Evolutionary conservation across 768 basidiomycete genomes (phyloP).

Genomic region (Calvatia gigantea): DNA sequence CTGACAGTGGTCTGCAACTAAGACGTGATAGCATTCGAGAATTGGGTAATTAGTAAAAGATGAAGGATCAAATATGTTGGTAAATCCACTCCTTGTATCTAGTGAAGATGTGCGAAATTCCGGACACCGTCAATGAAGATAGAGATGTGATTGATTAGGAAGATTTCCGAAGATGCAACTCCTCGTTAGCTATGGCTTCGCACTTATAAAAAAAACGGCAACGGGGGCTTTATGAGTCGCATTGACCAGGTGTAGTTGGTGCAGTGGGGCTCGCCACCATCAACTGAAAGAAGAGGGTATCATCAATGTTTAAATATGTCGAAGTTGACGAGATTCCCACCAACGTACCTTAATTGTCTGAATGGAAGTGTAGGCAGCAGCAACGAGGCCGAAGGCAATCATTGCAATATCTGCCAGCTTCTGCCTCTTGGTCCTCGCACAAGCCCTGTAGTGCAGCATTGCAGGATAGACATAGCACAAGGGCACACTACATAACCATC

Average conservation of each 20-base stretch:
- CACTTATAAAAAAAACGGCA: no score
- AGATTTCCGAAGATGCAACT: no score
- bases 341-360: slow-evolving; percentile 69
- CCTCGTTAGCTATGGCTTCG: no score
- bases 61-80: no score
- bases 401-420: slow-evolving; percentile 69
- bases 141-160: no score
- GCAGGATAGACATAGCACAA: slow-evolving; percentile 93
- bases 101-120: no score
- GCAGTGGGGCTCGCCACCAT: slow-evolving; percentile 55
- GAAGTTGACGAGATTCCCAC: background rate
- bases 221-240: background rate
- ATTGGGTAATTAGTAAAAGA: no score
- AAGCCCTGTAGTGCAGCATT: slow-evolving; percentile 88
- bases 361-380: slow-evolving; percentile 72
- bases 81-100: no score
- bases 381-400: slow-evolving; percentile 70
- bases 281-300: slow-evolving; percentile 32
- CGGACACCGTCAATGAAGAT: no score
- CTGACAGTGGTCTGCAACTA: no score
- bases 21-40: no score
- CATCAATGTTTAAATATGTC: background rate
- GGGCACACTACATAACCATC: slow-evolving; percentile 61
- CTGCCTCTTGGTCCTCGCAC: slow-evolving; percentile 64
- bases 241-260: slow-evolving; percentile 18